A percentile compares a stretch with the other conserved stretches of the same genome.
phyloP scores from a whole-genome alignment of 805 yeast genomes.

The Metschnikowia chrysomelidarum region DNA sequence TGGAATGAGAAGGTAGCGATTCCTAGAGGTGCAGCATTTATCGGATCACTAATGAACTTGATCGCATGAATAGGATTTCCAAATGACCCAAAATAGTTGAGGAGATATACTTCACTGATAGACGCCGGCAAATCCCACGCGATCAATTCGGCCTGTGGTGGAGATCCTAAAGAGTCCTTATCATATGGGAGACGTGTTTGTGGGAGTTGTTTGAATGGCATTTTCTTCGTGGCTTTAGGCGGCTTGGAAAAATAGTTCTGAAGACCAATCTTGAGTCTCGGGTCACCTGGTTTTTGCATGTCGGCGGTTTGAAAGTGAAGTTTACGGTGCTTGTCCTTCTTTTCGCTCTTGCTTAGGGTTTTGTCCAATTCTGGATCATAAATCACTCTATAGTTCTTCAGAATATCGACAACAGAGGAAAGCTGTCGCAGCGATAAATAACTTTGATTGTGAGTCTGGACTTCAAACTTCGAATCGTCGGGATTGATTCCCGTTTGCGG shows the following conservation, averaged over 20 bases:
- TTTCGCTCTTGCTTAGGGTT: conserved; percentile 30
- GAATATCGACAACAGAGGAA: conserved; percentile 10
- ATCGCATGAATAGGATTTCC: conserved; percentile 61
- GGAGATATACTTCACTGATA: conserved; percentile 44
- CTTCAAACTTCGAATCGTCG: conserved; percentile 28
- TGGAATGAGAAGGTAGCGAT: conserved; percentile 62
- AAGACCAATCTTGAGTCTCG: conserved; percentile 30
- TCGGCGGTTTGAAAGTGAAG: conserved; percentile 38
- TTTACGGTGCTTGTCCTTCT: conserved; percentile 35
- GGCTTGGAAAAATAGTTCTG: conserved; percentile 35
- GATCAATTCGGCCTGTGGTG: conserved; percentile 68
- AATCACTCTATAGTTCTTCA: conserved; percentile 41
- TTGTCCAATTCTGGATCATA: conserved; percentile 50
- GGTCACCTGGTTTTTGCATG: conserved; percentile 33
- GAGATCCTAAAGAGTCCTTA: conserved; percentile 68
- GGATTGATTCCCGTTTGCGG: conserved; percentile 32
- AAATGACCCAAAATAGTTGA: conserved; percentile 55
- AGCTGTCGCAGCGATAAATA: conserved; percentile 14
- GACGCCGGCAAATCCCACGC: conserved; percentile 63
- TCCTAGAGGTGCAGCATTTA: conserved; percentile 77
- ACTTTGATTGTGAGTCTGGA: conserved; percentile 28
- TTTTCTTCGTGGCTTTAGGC: conserved; percentile 37
- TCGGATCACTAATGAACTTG: conserved; percentile 63
- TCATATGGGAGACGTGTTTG: conserved; percentile 53
- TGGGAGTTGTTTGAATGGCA: conserved; percentile 43